Conservation (phyloP, 345 rosid genomes). For the Punica granatum region DNA sequence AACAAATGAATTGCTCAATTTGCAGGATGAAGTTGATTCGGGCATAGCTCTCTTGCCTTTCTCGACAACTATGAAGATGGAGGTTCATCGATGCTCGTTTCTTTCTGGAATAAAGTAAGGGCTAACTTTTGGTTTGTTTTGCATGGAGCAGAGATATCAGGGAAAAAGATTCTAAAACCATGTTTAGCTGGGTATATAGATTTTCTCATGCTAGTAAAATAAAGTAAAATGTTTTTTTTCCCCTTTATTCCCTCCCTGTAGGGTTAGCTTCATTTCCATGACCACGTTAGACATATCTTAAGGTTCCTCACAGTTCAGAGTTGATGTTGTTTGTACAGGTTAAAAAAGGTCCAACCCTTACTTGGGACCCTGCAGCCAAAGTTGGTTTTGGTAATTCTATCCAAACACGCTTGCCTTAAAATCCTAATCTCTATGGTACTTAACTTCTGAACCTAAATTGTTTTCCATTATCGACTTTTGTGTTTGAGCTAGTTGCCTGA, state of each 20-base stretch:
- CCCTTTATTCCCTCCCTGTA: not conserved
- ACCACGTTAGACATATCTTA: not conserved
- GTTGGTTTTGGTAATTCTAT: conserved; percentile 43
- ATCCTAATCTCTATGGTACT: not conserved
- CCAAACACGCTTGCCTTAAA: not conserved
- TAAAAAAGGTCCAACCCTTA: conserved; percentile 38
- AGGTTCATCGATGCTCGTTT: conserved; percentile 79
- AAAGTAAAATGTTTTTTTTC: not conserved
- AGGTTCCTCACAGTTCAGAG: not conserved
- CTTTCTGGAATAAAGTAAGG: conserved; percentile 63
- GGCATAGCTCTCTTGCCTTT: conserved; percentile 67
- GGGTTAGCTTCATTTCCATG: not conserved
- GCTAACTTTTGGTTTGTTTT: not conserved
- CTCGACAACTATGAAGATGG: conserved; percentile 75
- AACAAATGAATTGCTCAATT: conserved; percentile 8
- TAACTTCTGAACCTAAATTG: not conserved
- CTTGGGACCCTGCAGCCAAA: conserved; percentile 58
- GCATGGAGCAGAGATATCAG: not conserved
- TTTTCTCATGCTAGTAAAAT: not conserved
- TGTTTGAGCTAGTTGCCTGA: conserved; percentile 51
- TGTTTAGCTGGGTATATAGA: not conserved
- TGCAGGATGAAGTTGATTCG: conserved; percentile 54
- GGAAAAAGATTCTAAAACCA: not conserved
- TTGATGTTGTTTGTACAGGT: conserved; percentile 22
- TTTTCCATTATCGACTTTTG: conserved; percentile 1